Evolutionary conservation across 23 red algal genomes (phyloP).

Genomic region (Cyanidioschyzon merolae): DNA sequence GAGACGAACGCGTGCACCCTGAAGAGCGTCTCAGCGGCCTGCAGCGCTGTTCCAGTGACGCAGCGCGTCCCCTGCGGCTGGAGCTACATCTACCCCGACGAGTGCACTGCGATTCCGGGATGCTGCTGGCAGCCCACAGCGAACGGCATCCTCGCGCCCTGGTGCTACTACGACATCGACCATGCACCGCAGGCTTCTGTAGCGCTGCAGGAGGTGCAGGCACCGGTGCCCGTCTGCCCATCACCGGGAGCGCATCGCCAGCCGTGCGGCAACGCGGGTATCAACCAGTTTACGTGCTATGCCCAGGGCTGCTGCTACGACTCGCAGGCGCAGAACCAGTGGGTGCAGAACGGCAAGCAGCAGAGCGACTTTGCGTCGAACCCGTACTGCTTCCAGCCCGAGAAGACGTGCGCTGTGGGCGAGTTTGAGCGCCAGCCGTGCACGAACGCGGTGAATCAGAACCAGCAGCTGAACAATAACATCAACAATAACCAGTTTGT

Average conservation of each 20-base stretch:
- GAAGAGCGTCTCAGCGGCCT: not conserved
- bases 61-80: slow-evolving; percentile 7
- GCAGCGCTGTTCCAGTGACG: not conserved
- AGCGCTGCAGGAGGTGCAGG: slow-evolving; percentile 1
- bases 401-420: slow-evolving; percentile 5
- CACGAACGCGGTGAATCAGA: not conserved
- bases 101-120: slow-evolving; percentile 12
- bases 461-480: not conserved
- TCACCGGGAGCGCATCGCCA: not conserved
- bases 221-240: not conserved
- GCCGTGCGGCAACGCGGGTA: slow-evolving; percentile 10
- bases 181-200: slow-evolving; percentile 7
- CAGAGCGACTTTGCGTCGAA: slow-evolving; percentile 6
- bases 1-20: slow-evolving; percentile 5
- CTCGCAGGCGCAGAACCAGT: not conserved
- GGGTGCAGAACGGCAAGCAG: slow-evolving; percentile 14
- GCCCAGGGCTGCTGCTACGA: slow-evolving; percentile 17
- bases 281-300: slow-evolving; percentile 12
- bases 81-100: slow-evolving; percentile 16
- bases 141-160: slow-evolving; percentile 11
- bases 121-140: slow-evolving; percentile 16
- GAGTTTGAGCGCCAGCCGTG: slow-evolving; percentile 19
- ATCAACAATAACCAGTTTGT: not conserved
- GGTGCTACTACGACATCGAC: slow-evolving; percentile 15
- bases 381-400: slow-evolving; percentile 15